Base-by-base conservation (phyloP, 2,329 filamentous ascomycete genomes). In the Pseudogymnoascus pannorum region DNA sequence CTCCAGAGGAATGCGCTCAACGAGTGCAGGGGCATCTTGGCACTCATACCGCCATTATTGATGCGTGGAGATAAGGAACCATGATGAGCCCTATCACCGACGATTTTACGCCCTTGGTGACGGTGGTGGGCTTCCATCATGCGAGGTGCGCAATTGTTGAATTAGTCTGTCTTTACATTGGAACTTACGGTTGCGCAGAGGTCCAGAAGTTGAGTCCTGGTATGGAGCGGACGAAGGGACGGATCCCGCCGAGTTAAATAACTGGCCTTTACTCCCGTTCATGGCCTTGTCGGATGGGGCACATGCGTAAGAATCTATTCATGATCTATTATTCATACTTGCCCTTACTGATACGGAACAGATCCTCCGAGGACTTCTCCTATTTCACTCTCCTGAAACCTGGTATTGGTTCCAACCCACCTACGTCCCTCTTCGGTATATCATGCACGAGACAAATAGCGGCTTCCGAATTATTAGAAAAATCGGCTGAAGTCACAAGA, bases 211-310 rank as follows among this genome's bases (percentile, higher is more conserved):
- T 61, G 92, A 97, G 78, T 84, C 82, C 69, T 97, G 93, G 89
- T 91, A 96, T 72, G 92, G 91, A 64, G 84, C 77, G 33, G 77
- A 87, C 18, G 86, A 92, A 68, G 89, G 86, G 60, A 79, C 78
- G 62, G 92, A 97, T 74, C 91, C 93, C 9, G 89, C 89, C 3
- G 79, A 76, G 51, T 88, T 92, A 63, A 93, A 95, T 76, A 91
- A 94, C 72, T 99, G 94, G 94, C 82, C 87, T 26, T 75, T 97
- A 67, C 80, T 99, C 64, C 92, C 94, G 0, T 99, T 99, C 75
- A 97, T 97, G 91, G 94, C 94, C 24, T 77, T 99, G 70, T 94
- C 91, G 62, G 94, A 99, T 73, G 94, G 94, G 60, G 94, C 94
- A 60, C 94, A 99, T 79, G 87, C 92, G 87, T 94, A 81, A 77